These are phyloP conservation scores for Meyerozyma guilliermondii DNA, from an alignment of 1,139 yeast species.

Conservation along the genomic window DNA sequence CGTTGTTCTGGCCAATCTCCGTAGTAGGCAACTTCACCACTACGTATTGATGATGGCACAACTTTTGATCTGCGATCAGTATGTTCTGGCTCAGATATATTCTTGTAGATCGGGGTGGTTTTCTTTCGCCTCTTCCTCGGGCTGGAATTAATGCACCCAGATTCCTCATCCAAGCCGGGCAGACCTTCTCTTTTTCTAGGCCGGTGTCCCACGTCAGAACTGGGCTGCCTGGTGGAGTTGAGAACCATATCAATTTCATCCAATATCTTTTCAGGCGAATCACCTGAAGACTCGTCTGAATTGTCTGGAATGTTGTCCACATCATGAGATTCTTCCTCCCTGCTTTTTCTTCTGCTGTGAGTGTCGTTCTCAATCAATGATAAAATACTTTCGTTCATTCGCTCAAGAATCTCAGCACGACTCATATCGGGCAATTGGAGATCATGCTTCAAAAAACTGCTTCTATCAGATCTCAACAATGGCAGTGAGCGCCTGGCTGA, in stretches of 20 bases:
- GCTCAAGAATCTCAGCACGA: constrained; percentile 15
- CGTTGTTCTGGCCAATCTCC: constrained; percentile 9
- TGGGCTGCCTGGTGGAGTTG: constrained; percentile 1
- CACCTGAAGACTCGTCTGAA: constrained; percentile 7
- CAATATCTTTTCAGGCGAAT: constrained; percentile 15
- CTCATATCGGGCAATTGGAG: constrained; percentile 7
- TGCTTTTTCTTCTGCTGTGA: neutral
- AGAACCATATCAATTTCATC: constrained; percentile 16
- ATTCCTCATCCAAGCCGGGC: neutral
- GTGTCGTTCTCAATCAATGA: constrained; percentile 11
- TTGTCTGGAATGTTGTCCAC: neutral
- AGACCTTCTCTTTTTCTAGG: neutral
- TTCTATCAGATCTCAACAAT: neutral
- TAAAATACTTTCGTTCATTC: constrained; percentile 14
- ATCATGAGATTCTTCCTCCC: neutral
- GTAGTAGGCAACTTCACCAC: neutral
- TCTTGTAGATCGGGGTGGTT: neutral
- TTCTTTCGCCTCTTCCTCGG: neutral
- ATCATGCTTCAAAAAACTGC: neutral
- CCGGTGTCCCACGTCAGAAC: neutral
- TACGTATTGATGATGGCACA: neutral
- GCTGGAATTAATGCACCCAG: neutral
- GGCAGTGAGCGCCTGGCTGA: neutral
- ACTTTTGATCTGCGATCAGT: neutral
- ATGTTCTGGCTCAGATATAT: neutral